These are phyloP conservation scores for Candida hungchunana DNA, from an alignment of 805 yeast genomes.

Conservation along the genomic window DNA sequence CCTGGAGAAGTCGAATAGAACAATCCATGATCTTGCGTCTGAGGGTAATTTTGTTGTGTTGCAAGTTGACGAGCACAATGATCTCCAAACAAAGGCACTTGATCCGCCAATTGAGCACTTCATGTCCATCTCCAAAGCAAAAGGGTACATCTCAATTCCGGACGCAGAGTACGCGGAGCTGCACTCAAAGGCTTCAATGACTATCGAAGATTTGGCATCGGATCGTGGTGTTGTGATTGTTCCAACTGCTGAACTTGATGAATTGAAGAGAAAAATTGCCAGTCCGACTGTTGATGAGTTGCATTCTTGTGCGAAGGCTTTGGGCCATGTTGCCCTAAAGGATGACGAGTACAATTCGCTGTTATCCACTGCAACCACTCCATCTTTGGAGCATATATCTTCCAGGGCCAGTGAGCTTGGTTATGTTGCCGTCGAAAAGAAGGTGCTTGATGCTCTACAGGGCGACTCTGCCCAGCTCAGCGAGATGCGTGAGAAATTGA, in stretches of 20 bases:
- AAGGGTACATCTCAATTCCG: constrained; percentile 19
- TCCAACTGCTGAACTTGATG: constrained; percentile 7
- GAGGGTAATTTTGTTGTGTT: constrained; percentile 16
- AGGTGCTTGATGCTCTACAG: constrained; percentile 6
- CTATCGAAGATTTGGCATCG: constrained; percentile 18
- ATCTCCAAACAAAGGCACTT: constrained; percentile 18
- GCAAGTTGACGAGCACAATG: constrained; percentile 10
- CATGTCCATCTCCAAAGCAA: constrained; percentile 8
- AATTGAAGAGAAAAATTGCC: constrained; percentile 14
- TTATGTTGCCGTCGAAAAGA: constrained; percentile 13
- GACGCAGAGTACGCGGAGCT: constrained; percentile 15
- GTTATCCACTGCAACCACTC: constrained; percentile 19
- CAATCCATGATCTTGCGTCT: constrained; percentile 21
- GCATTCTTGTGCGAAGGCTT: not conserved
- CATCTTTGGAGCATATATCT: constrained; percentile 25
- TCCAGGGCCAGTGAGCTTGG: constrained; percentile 19
- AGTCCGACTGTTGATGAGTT: constrained; percentile 20
- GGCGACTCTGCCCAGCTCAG: constrained; percentile 3
- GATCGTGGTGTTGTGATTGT: constrained; percentile 11
- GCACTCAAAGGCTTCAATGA: constrained; percentile 11
- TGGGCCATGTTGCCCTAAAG: constrained; percentile 10
- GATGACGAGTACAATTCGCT: constrained; percentile 12
- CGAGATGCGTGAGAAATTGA: constrained; percentile 4
- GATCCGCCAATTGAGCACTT: constrained; percentile 24
- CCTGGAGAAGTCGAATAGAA: constrained; percentile 16